These are phyloP conservation scores for Entoloma clypeatum DNA, from an alignment of 1,284 basidiomycete species.

Conservation along the genomic window DNA sequence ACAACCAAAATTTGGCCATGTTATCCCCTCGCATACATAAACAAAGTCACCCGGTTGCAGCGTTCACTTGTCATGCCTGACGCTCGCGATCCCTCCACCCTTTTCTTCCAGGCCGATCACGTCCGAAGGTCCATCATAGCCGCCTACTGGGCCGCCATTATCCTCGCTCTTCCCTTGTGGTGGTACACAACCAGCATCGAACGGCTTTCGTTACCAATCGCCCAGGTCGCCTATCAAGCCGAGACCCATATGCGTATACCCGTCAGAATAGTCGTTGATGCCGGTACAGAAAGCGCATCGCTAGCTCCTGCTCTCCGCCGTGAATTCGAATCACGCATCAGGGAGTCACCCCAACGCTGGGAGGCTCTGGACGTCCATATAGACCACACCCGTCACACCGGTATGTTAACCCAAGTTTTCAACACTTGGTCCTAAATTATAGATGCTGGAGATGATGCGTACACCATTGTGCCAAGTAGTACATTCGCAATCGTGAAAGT, in stretches of 20 bases:
- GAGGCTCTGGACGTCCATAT: constrained; percentile 35
- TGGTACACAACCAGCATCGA: constrained; percentile 87
- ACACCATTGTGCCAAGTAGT: not conserved
- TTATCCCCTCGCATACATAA: constrained; percentile 18
- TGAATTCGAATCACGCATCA: constrained; percentile 20
- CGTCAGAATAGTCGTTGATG: constrained; percentile 46
- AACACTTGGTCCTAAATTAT: not conserved
- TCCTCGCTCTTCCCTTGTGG: constrained; percentile 81
- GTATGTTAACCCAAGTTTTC: constrained; percentile 20
- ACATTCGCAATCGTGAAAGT: not conserved
- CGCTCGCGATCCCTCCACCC: constrained; percentile 44
- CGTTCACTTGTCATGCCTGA: constrained; percentile 13
- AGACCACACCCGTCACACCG: constrained; percentile 5
- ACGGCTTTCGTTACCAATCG: constrained; percentile 68
- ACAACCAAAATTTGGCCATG: constrained; percentile 22
- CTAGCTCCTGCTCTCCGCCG: constrained; percentile 23
- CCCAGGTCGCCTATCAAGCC: constrained; percentile 53
- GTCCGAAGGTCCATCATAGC: constrained; percentile 57
- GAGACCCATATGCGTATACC: constrained; percentile 48
- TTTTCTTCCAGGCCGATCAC: constrained; percentile 48
- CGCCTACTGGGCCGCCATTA: constrained; percentile 72
- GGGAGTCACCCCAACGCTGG: constrained; percentile 31
- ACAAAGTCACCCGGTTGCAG: constrained; percentile 9
- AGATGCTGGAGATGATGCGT: not conserved
- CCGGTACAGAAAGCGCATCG: constrained; percentile 16